These are phyloP conservation scores for Sisymbrium irio DNA, from an alignment of 345 rosid species.

Conservation along the genomic window DNA sequence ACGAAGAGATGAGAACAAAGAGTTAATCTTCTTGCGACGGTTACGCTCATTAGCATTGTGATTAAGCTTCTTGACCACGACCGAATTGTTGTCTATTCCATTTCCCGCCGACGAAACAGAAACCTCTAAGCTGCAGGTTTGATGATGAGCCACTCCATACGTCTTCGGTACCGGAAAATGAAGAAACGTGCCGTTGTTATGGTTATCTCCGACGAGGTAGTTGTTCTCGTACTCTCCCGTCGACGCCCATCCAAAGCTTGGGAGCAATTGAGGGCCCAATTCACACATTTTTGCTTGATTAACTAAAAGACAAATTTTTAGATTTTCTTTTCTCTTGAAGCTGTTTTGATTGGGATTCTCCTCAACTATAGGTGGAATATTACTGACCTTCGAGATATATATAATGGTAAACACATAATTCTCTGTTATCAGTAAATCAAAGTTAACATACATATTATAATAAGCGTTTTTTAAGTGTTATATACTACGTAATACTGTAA, in stretches of 20 bases:
- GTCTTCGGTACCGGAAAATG: conserved; percentile 26
- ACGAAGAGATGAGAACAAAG: conserved; percentile 55
- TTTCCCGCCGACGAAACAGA: conserved; percentile 27
- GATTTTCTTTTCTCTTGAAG: neutral
- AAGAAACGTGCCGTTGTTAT: conserved; percentile 19
- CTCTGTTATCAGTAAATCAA: neutral
- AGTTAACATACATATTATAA: neutral
- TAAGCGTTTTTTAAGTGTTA: neutral
- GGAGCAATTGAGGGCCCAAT: conserved; percentile 28
- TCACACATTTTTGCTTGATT: conserved; percentile 25
- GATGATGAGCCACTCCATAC: conserved; percentile 15
- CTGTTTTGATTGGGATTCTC: neutral
- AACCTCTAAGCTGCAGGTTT: conserved; percentile 2
- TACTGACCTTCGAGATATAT: neutral
- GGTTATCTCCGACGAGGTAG: conserved; percentile 9
- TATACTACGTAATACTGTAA: neutral
- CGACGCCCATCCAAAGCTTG: conserved; percentile 29
- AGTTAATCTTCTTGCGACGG: conserved; percentile 59
- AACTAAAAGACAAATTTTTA: neutral
- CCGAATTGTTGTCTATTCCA: conserved; percentile 2
- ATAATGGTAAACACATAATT: neutral
- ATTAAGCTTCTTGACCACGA: conserved; percentile 51
- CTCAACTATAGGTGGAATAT: neutral
- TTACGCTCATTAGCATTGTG: conserved; percentile 76
- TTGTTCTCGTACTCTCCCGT: conserved; percentile 28